A percentile compares a stretch with the other conserved stretches of the same genome.
Evolutionary conservation across 1,284 basidiomycete species (phyloP).

Genomic region (Apiotrichum siamense): DNA sequence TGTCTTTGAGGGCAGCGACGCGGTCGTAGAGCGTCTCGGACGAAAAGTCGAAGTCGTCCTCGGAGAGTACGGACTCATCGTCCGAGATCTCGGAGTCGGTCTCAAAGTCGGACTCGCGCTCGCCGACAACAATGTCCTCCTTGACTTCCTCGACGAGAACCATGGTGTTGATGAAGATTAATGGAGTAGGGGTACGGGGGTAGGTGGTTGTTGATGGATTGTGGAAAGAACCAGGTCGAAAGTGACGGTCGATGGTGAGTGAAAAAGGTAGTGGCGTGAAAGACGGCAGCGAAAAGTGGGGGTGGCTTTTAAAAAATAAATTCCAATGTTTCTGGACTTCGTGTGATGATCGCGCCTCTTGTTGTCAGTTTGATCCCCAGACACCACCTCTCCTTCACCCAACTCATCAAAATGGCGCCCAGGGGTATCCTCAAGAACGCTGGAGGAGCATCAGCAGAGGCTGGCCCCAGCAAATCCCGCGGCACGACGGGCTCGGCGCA

Average conservation of each 20-base stretch:
- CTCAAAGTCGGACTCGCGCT: conserved; percentile 40
- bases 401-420: conserved; percentile 8
- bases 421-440: conserved; percentile 19
- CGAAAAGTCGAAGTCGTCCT: conserved; percentile 31
- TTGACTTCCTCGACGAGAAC: conserved; percentile 47
- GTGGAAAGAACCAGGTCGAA: background rate
- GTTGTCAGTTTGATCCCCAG: background rate
- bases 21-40: conserved; percentile 82
- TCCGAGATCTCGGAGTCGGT: conserved; percentile 35
- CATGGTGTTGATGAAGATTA: conserved; percentile 22
- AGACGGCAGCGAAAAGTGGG: background rate
- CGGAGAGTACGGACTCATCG: conserved; percentile 30
- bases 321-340: conserved; percentile 1
- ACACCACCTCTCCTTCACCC: background rate
- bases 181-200: conserved; percentile 3
- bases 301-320: conserved; percentile 10
- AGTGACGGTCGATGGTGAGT: background rate
- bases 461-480: conserved; percentile 4
- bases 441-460: background rate
- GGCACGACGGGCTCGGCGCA: background rate
- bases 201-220: background rate
- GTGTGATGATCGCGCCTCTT: background rate
- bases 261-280: background rate
- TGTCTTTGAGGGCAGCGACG: conserved; percentile 84
- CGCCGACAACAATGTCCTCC: conserved; percentile 27